Evolutionary conservation across 192 early-diverging fungal genomes (phyloP).

Genomic region (Tieghemiomyces parasiticus): DNA sequence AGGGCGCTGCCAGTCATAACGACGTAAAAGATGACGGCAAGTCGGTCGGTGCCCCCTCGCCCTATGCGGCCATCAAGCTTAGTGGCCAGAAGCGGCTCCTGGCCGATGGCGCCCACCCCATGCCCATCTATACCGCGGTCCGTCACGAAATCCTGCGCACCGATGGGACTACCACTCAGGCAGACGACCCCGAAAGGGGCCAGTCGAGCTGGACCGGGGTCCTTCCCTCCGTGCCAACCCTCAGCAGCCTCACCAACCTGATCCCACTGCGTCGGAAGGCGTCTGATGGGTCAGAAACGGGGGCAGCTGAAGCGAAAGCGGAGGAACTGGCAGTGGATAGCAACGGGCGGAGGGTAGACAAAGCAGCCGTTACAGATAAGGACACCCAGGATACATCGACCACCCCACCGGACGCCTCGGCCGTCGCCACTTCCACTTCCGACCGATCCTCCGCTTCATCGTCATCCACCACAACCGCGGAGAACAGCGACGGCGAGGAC

Average conservation of each 20-base stretch:
- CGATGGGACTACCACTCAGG: neutral
- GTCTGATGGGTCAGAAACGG: no score
- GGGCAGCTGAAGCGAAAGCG: no score
- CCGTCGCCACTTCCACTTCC: neutral
- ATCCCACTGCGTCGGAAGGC: no score
- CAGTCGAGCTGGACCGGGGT: neutral
- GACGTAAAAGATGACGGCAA: no score
- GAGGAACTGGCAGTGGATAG: no score
- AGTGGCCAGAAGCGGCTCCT: slow-evolving; percentile 32
- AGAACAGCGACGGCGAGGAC: slow-evolving; percentile 13
- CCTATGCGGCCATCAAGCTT: slow-evolving; percentile 39
- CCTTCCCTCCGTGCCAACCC: neutral
- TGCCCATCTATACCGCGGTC: slow-evolving; percentile 67
- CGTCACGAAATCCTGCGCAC: slow-evolving; percentile 34
- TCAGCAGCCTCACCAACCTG: neutral
- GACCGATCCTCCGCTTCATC: neutral
- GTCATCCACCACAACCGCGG: neutral
- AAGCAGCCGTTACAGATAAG: no score
- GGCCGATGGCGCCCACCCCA: slow-evolving; percentile 39
- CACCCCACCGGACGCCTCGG: neutral
- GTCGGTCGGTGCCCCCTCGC: slow-evolving; percentile 17
- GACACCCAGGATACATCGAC: neutral
- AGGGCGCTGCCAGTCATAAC: no score
- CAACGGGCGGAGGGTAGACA: no score
- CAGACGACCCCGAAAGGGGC: neutral